Conservation (phyloP, 495 filamentous ascomycete genomes). For the Penicillium salamii region DNA sequence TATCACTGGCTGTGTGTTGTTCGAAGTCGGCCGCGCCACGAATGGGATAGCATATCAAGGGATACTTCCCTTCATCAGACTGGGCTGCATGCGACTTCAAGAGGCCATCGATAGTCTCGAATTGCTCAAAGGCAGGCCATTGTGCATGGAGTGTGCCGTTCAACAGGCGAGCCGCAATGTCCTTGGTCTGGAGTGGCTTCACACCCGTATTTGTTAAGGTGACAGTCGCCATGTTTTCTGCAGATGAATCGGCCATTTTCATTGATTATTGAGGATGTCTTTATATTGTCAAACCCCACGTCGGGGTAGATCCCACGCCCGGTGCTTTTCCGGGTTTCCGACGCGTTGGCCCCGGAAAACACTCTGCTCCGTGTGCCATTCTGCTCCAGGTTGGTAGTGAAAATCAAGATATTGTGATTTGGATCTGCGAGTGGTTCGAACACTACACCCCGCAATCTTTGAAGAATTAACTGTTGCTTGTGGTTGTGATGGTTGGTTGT, state of each 20-base stretch:
- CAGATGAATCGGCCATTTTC: neutral
- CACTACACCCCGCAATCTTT: too few relatives aligned
- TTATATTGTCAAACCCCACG: conserved; percentile 9
- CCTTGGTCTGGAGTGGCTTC: conserved; percentile 8
- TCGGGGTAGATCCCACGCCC: conserved; percentile 3
- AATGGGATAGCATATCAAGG: conserved; percentile 24
- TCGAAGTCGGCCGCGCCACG: conserved; percentile 23
- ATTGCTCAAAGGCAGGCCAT: conserved; percentile 21
- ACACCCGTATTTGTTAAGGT: conserved; percentile 12
- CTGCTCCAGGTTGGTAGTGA: too few relatives aligned
- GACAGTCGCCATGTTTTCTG: conserved; percentile 13
- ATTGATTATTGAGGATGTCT: neutral
- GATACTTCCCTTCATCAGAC: conserved; percentile 12
- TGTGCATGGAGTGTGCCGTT: conserved; percentile 26
- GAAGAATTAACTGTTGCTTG: too few relatives aligned
- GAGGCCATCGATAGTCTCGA: conserved; percentile 24
- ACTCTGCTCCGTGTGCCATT: neutral
- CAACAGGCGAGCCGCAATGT: conserved; percentile 22
- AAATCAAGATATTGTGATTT: too few relatives aligned
- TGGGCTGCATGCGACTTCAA: conserved; percentile 24
- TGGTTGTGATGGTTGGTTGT: too few relatives aligned
- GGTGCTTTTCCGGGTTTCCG: conserved; percentile 11
- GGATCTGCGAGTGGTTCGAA: too few relatives aligned
- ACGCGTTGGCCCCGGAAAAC: conserved; percentile 7
- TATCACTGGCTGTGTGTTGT: conserved; percentile 22